These are phyloP conservation scores for Alisma plantagoaquatica DNA, from an alignment of 106 monocot species.

Conservation along the genomic window DNA sequence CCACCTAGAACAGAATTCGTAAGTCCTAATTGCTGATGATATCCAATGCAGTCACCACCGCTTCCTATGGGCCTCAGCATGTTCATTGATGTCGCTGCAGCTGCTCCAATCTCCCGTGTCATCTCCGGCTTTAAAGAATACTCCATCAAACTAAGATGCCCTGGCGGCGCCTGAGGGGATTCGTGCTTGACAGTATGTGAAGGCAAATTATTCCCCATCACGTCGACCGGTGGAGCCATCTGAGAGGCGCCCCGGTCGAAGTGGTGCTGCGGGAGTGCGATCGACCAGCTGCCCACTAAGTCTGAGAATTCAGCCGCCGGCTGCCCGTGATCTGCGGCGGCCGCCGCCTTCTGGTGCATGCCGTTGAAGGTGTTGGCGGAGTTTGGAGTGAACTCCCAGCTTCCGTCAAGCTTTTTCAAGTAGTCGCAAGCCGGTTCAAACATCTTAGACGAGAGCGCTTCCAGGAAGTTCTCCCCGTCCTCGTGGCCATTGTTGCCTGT, in stretches of 20 bases:
- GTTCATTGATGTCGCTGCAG: too few relatives aligned
- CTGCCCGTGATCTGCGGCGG: slow-evolving; percentile 14
- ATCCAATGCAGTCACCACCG: too few relatives aligned
- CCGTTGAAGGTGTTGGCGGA: slow-evolving; percentile 8
- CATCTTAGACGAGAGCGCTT: slow-evolving; percentile 46
- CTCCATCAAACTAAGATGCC: not conserved
- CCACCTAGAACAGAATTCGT: too few relatives aligned
- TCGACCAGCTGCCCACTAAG: slow-evolving; percentile 74
- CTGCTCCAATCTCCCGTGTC: too few relatives aligned
- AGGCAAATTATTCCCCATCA: slow-evolving; percentile 6
- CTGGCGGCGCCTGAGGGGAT: slow-evolving; percentile 13
- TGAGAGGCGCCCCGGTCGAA: slow-evolving; percentile 13
- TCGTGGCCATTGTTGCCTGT: slow-evolving; percentile 26
- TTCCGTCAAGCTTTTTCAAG: slow-evolving; percentile 52
- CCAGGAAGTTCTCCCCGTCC: slow-evolving; percentile 51
- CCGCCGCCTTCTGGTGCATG: slow-evolving; percentile 9
- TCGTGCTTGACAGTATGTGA: slow-evolving; percentile 26
- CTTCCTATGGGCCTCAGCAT: too few relatives aligned
- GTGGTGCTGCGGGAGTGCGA: slow-evolving; percentile 51
- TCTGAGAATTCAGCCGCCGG: slow-evolving; percentile 33
- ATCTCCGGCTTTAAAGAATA: too few relatives aligned
- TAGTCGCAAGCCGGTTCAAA: slow-evolving; percentile 66
- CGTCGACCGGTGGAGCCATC: not conserved
- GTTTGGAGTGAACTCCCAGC: slow-evolving; percentile 31
- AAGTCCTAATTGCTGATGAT: too few relatives aligned